Evolutionary conservation across 176 grass and related monocot genomes (phyloP).

Genomic region (Phoenix roebelenii): DNA sequence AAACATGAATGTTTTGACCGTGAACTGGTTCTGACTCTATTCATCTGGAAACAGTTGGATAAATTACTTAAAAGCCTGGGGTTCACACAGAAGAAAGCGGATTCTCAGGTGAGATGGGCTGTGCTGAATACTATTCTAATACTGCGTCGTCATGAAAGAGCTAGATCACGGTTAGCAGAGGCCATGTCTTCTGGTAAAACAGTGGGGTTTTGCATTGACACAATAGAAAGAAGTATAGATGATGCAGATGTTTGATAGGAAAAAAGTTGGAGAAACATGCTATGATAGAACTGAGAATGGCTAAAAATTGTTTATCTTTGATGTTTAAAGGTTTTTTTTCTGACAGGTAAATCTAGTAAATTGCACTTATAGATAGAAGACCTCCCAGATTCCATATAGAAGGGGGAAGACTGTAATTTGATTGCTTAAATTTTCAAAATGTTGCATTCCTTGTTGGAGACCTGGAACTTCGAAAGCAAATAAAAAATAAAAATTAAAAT

Average conservation of each 20-base stretch:
- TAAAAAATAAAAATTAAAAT: no score
- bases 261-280: no score
- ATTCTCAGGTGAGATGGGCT: conserved; percentile 43
- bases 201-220: conserved; percentile 29
- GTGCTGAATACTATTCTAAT: conserved; percentile 34
- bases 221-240: conserved; percentile 26
- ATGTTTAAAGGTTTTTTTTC: no score
- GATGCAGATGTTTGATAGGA: conserved; percentile 8
- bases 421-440: no score
- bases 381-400: no score
- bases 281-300: no score
- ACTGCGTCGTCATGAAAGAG: conserved; percentile 34
- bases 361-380: no score
- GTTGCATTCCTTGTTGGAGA: no score
- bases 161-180: conserved; percentile 28
- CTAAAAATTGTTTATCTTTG: no score
- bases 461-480: no score
- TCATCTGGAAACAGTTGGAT: conserved; percentile 22
- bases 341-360: no score
- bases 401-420: no score
- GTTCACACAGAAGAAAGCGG: conserved; percentile 35
- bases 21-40: background rate
- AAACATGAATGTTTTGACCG: background rate
- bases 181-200: conserved; percentile 33
- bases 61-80: conserved; percentile 36